phyloP scores from a whole-genome alignment of 2,329 filamentous ascomycete genomes.

The Zopfia rhizophila region DNA sequence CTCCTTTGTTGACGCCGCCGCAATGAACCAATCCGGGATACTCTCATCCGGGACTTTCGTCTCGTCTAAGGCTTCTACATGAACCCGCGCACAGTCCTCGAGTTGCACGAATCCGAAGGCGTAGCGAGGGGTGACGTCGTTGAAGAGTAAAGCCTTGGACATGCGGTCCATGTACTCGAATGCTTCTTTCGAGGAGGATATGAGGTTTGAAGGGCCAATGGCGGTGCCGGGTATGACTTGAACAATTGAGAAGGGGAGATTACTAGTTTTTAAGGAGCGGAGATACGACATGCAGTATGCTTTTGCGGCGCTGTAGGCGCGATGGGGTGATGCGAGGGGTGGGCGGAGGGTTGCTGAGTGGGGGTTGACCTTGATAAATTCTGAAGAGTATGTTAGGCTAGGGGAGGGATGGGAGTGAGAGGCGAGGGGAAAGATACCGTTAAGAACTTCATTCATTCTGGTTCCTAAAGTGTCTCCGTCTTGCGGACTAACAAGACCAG shows the following conservation, averaged over 20 bases:
- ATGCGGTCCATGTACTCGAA: conserved; percentile 42
- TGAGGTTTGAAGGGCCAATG: conserved; percentile 45
- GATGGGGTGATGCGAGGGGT: conserved; percentile 40
- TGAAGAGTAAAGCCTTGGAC: conserved; percentile 43
- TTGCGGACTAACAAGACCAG: conserved; percentile 42
- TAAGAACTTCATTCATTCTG: conserved; percentile 35
- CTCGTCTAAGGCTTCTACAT: conserved; percentile 42
- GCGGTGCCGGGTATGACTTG: conserved; percentile 49
- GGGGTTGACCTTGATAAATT: conserved; percentile 34
- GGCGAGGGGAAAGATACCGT: conserved; percentile 25
- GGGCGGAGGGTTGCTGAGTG: conserved; percentile 34
- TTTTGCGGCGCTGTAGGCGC: conserved; percentile 47
- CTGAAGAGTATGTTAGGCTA: conserved; percentile 18
- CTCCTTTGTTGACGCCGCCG: conserved; percentile 34
- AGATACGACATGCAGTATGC: conserved; percentile 46
- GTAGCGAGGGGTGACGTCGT: conserved; percentile 41
- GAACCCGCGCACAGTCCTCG: conserved; percentile 42
- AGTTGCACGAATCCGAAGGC: conserved; percentile 49
- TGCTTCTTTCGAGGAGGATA: conserved; percentile 28
- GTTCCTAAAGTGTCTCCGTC: conserved; percentile 44
- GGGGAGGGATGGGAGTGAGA: not conserved
- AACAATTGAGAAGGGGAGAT: conserved; percentile 37
- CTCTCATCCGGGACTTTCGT: conserved; percentile 22
- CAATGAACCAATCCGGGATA: conserved; percentile 41
- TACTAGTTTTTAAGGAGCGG: conserved; percentile 22